Conservation (phyloP, 352 stramenopile species). For the Phytophthora lateralis region DNA sequence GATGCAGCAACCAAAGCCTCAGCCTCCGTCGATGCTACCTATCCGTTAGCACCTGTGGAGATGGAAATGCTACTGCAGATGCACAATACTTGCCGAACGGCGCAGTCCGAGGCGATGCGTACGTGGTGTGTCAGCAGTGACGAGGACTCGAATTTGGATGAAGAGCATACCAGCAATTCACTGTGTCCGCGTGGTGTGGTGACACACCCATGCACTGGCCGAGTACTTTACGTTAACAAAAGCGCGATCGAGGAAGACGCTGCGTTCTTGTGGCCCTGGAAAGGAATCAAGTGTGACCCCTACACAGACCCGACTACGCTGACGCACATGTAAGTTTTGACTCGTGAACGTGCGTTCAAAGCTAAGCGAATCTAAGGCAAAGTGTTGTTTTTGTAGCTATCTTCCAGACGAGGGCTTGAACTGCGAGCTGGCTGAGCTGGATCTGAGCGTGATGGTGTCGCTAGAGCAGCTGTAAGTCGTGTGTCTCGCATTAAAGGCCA, state of each 20-base stretch:
- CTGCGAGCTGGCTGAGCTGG: conserved; percentile 55
- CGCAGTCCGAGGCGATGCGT: conserved; percentile 46
- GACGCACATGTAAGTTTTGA: conserved; percentile 62
- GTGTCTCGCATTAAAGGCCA: not conserved
- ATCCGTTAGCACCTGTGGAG: conserved; percentile 51
- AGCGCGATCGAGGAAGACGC: conserved; percentile 9
- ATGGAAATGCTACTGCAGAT: conserved; percentile 52
- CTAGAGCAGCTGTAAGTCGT: conserved; percentile 68
- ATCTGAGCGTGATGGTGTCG: conserved; percentile 73
- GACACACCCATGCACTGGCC: conserved; percentile 72
- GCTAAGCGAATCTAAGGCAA: not conserved
- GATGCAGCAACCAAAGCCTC: conserved; percentile 8
- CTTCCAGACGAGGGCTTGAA: conserved; percentile 51
- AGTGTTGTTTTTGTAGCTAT: conserved; percentile 41
- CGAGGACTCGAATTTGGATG: conserved; percentile 15
- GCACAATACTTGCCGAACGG: conserved; percentile 52
- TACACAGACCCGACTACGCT: conserved; percentile 73
- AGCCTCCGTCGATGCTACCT: conserved; percentile 52
- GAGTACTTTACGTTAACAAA: conserved; percentile 43
- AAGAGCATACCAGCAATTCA: not conserved
- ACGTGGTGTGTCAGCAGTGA: conserved; percentile 66
- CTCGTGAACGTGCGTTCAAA: not conserved
- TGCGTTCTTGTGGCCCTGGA: conserved; percentile 70
- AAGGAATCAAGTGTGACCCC: conserved; percentile 68
- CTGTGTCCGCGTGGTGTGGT: conserved; percentile 52